A percentile compares a stretch with the other conserved stretches of the same genome.
Evolutionary conservation across 257 asterid species (phyloP).

Genomic region (Solanum okadae): DNA sequence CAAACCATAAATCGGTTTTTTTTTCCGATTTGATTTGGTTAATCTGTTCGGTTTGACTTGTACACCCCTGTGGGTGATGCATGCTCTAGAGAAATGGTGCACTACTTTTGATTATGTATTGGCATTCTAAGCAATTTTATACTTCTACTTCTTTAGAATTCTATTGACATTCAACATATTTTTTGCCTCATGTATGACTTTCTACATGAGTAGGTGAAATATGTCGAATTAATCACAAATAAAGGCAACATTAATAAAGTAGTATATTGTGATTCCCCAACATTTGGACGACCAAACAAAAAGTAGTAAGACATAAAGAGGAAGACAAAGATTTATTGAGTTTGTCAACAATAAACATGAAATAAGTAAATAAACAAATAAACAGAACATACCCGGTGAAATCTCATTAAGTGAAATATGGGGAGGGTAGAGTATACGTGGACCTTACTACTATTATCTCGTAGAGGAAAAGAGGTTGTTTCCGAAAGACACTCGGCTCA

Average conservation of each 20-base stretch:
- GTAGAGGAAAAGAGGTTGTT: not conserved
- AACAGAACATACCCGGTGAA: no score
- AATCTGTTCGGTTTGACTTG: no score
- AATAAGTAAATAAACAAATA: not conserved
- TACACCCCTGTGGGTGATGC: not conserved
- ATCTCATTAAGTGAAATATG: rapidly evolving
- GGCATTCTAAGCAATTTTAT: not conserved
- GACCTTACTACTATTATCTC: no score
- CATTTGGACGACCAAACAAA: not conserved
- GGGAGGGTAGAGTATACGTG: not conserved
- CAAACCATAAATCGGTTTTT: no score
- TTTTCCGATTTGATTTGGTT: no score
- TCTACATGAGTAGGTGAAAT: not conserved
- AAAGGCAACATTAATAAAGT: not conserved
- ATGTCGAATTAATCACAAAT: not conserved
- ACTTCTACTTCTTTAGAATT: not conserved
- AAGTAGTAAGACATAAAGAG: not conserved
- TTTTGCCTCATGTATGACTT: not conserved
- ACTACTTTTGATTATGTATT: not conserved
- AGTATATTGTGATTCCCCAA: not conserved
- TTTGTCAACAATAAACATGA: not conserved
- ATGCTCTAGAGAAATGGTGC: not conserved
- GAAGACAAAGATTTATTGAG: not conserved
- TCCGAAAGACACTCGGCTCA: not conserved
- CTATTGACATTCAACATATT: not conserved